Percentiles rank a stretch among this genome's conserved stretches.
Evolutionary conservation across 139 green algal species (phyloP).

Genomic region (Prasinococcaceae sp.): DNA sequence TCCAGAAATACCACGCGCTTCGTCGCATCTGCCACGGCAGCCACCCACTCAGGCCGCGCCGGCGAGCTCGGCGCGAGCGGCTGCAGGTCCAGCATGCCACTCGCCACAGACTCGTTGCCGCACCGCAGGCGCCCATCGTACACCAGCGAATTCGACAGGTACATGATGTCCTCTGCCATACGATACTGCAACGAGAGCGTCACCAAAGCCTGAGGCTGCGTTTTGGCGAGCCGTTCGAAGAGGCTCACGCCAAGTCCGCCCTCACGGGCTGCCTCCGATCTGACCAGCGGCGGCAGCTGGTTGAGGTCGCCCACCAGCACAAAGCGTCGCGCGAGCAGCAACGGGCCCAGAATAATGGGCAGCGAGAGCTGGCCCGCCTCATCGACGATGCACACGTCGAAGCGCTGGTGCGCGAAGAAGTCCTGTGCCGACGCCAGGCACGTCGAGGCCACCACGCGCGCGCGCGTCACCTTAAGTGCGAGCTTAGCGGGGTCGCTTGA

Average conservation of each 20-base stretch:
- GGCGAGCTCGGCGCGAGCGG: background rate
- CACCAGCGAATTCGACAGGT: conserved; percentile 67
- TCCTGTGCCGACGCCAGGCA: conserved; percentile 46
- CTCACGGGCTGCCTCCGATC: conserved; percentile 28
- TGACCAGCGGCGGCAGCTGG: conserved; percentile 58
- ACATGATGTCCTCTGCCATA: conserved; percentile 76
- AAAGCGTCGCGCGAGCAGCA: conserved; percentile 41
- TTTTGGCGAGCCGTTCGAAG: conserved; percentile 60
- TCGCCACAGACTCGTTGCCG: conserved; percentile 21
- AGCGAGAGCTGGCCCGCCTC: conserved; percentile 75
- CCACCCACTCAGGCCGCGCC: conserved; percentile 4
- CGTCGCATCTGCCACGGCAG: conserved; percentile 34
- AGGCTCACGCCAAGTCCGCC: conserved; percentile 55
- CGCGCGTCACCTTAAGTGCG: too few relatives aligned
- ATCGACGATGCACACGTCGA: conserved; percentile 91
- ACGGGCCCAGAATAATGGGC: conserved; percentile 39
- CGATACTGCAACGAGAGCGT: conserved; percentile 62
- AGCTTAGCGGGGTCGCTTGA: too few relatives aligned
- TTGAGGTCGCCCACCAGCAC: conserved; percentile 75
- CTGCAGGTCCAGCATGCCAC: background rate
- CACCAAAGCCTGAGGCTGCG: conserved; percentile 50
- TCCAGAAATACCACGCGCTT: conserved; percentile 64
- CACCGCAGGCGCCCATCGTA: conserved; percentile 61
- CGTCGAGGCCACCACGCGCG: conserved; percentile 38
- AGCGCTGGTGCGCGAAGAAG: conserved; percentile 22